Evolutionary conservation across 75 land plant species (phyloP), one percentile per base, ranked within the genome.

Genomic region (Selaginella moellendorffii): DNA sequence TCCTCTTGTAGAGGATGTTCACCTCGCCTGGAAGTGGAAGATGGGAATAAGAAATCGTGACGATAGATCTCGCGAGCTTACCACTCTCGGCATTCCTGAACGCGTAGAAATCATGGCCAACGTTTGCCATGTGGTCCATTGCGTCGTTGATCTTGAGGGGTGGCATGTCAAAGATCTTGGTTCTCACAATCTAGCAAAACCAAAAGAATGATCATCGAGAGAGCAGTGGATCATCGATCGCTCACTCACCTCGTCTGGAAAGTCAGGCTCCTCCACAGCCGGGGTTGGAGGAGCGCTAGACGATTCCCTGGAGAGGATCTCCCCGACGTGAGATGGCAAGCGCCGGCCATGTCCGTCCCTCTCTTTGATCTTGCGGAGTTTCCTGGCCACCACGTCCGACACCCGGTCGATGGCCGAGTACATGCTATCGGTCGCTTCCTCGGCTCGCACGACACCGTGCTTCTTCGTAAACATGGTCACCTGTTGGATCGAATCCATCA

Each of bases 21-120:
- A 92, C 75, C 61, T 92, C 97, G 66, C 96, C 97, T 92, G 80
- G 17, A n/a, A n/a, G n/a, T n/a, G n/a, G n/a, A 67, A 24, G 51
- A 36, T 36, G 14, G 5, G 14, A 5, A 36, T 36, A 36, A 36
- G 5, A 36, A 36, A n/a, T n/a, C n/a, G n/a, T n/a, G n/a, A n/a
- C n/a, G n/a, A n/a, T n/a, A n/a, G n/a, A n/a, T n/a, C n/a, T n/a
- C n/a, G n/a, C 26, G 29, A 64, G 14, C 46, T 36, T 36, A 36
- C 46, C 46, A 36, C 46, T 36, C 5, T 36, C 46, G 5, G 46
- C 46, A 36, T 36, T 36, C 14, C 46, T 5, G 14, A 36, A 36
- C 14, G 46, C 46, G 14, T 36, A 36, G 46, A 36, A 36, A 14
- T 36, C 46, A 36, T 36, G 46, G 14, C 46, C 46, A 5, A 36